Percentiles rank a stretch among this genome's conserved stretches.
Conservation (phyloP, 305 asterid species). For the Fraxinus baroniana region DNA sequence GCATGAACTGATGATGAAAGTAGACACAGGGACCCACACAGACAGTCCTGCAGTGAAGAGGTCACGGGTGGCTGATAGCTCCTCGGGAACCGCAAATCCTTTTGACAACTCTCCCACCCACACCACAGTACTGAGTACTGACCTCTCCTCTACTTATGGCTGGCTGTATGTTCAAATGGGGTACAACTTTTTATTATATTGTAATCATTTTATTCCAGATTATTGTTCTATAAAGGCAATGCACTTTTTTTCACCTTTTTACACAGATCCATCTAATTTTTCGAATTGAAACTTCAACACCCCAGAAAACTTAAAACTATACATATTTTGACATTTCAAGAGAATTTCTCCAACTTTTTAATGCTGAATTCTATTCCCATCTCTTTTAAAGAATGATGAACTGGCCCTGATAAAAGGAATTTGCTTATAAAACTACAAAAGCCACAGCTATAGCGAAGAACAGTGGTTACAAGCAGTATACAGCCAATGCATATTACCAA, state of each 20-base stretch:
- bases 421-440: conserved; percentile 59
- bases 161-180: neutral
- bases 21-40: conserved; percentile 9
- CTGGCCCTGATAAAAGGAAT: conserved; percentile 44
- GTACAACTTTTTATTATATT: conserved; percentile 42
- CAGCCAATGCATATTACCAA: conserved; percentile 63
- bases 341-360: conserved; percentile 10
- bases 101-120: conserved; percentile 20
- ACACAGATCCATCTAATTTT: conserved; percentile 1
- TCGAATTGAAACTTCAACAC: neutral
- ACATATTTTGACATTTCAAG: neutral
- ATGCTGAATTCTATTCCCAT: neutral
- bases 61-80: conserved; percentile 44
- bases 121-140: neutral
- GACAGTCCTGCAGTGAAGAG: neutral
- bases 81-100: conserved; percentile 43
- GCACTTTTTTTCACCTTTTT: conserved; percentile 46
- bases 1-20: too few relatives aligned
- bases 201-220: conserved; percentile 60
- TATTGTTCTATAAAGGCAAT: conserved; percentile 49
- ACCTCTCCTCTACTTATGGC: neutral
- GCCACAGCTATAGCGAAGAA: conserved; percentile 71
- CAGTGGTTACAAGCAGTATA: conserved; percentile 74
- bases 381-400: neutral
- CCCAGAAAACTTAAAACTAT: neutral